Percentiles rank a stretch among this genome's conserved stretches.
These are phyloP conservation scores for Hypomontagnella monticulosa DNA, from an alignment of 495 filamentous ascomycete species.

Conservation along the genomic window DNA sequence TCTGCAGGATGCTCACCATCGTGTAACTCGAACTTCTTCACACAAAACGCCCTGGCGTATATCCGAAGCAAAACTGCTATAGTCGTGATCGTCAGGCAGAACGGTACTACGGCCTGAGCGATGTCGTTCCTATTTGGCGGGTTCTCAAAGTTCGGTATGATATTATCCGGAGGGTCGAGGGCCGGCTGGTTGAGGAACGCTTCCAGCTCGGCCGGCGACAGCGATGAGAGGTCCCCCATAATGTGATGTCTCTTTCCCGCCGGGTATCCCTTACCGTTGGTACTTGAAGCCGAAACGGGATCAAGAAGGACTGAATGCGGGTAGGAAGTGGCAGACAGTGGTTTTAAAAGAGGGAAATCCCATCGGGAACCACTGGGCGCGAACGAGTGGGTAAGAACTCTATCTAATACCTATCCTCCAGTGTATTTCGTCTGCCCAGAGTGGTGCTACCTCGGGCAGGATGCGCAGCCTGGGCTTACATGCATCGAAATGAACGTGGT, in stretches of 20 bases:
- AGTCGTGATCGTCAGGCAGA: constrained; percentile 28
- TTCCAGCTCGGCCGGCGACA: constrained; percentile 27
- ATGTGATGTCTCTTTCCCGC: constrained; percentile 4
- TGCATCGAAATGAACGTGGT: constrained; percentile 32
- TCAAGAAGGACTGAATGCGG: constrained; percentile 11
- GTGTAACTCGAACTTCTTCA: constrained; percentile 30
- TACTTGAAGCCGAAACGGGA: constrained; percentile 5
- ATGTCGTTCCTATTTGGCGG: constrained; percentile 43
- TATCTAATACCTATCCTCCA: constrained; percentile 32
- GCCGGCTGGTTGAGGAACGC: constrained; percentile 38
- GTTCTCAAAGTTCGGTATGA: constrained; percentile 41
- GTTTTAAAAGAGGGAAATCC: constrained; percentile 10
- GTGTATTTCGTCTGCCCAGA: background rate
- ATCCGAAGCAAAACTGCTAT: constrained; percentile 32
- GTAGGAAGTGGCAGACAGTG: constrained; percentile 13
- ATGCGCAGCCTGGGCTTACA: constrained; percentile 34
- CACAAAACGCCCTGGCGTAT: constrained; percentile 31
- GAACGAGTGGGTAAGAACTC: constrained; percentile 36
- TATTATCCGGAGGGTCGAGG: constrained; percentile 37
- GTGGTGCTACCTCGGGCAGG: constrained; percentile 12
- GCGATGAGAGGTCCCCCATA: constrained; percentile 27
- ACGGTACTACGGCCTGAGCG: constrained; percentile 25
- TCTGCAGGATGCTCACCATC: constrained; percentile 23
- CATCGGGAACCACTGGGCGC: constrained; percentile 19
- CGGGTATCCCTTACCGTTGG: constrained; percentile 10